phyloP scores from a whole-genome alignment of 2,329 filamentous ascomycete genomes.

The Cladosporium sphaerospermum region DNA sequence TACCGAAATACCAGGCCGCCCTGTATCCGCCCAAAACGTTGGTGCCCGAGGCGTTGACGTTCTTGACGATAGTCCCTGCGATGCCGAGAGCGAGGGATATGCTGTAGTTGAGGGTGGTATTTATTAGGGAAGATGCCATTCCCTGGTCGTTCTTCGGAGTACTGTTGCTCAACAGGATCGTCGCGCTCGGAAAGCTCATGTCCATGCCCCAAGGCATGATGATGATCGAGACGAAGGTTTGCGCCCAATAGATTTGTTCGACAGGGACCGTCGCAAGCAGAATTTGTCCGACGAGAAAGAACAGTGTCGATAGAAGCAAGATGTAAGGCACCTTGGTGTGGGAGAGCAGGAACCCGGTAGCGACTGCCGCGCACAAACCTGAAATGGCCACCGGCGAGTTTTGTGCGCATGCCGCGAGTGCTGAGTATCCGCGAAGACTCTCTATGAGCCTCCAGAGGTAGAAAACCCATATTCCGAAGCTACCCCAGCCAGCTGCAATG shows the following conservation, averaged over 20 bases:
- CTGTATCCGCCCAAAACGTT: conserved; percentile 36
- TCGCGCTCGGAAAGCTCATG: conserved; percentile 59
- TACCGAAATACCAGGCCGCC: conserved; percentile 36
- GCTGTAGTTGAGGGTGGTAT: conserved; percentile 62
- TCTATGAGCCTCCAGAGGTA: conserved; percentile 30
- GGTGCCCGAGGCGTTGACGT: conserved; percentile 35
- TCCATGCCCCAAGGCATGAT: conserved; percentile 54
- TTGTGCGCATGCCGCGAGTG: conserved; percentile 30
- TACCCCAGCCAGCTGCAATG: conserved; percentile 27
- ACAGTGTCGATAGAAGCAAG: conserved; percentile 32
- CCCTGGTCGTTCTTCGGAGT: conserved; percentile 44
- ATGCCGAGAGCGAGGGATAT: conserved; percentile 61
- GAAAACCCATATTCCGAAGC: conserved; percentile 31
- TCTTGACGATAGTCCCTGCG: conserved; percentile 55
- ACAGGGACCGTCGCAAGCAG: conserved; percentile 43
- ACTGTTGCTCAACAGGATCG: conserved; percentile 52
- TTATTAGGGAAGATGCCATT: conserved; percentile 52
- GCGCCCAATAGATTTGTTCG: conserved; percentile 57
- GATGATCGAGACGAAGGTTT: conserved; percentile 53
- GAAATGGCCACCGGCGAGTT: conserved; percentile 29
- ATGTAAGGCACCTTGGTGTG: conserved; percentile 32
- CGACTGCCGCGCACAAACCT: conserved; percentile 31
- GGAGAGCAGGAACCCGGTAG: conserved; percentile 33
- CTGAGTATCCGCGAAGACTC: conserved; percentile 25
- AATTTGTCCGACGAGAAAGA: conserved; percentile 38